Base-by-base conservation (phyloP, 495 filamentous ascomycete species). In the Lindgomyces ingoldianus region DNA sequence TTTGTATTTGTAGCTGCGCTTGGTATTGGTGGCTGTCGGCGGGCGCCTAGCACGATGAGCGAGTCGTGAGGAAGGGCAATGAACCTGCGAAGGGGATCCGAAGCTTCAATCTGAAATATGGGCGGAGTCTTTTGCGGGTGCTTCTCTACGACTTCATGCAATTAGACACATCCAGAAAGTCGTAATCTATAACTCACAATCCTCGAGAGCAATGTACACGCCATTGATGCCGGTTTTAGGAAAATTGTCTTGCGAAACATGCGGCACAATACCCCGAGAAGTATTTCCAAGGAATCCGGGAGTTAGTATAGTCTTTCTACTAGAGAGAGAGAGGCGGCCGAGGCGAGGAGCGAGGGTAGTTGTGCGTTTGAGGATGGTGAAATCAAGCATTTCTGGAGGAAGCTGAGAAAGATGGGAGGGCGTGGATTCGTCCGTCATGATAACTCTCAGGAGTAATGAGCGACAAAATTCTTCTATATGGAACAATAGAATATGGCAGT, bases 181-280 rank as follows among this genome's bases (percentile, higher is more conserved):
- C 65, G 71, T 69, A 69, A 42, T 22, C 77, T 56, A 77, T 36
- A 6, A 82, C 88, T 78, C 78, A 97, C 94, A 98, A 75, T 98
- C 95, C 82, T 98, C 94, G 12, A 98, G 75, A 12, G 89, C 91
- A 59, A 91, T 79, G 74, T 93, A 96, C 24, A 91, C 78, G 49
- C 89, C 90, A 19, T 75, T 76, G 44, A 92, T 79, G 4, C 83
- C 70, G 6, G 87, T 85, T 36, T 85, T 84, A 25, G 76, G 74
- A 64, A 93, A 76, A 66, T 89, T 87, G 79, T 98, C 94, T 56
- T 91, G 93, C 16, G 92, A 85, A 54, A 98, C 76, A 77, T 98
- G 94, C 22, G 94, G 90, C 27, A 97, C 78, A 1, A 80, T 82
- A 11, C 94, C 94, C 61, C 94, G 83, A 42, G 95, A 96, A 1